phyloP scores from a whole-genome alignment of 495 filamentous ascomycete species.

The Hypoxylon fuscum region DNA sequence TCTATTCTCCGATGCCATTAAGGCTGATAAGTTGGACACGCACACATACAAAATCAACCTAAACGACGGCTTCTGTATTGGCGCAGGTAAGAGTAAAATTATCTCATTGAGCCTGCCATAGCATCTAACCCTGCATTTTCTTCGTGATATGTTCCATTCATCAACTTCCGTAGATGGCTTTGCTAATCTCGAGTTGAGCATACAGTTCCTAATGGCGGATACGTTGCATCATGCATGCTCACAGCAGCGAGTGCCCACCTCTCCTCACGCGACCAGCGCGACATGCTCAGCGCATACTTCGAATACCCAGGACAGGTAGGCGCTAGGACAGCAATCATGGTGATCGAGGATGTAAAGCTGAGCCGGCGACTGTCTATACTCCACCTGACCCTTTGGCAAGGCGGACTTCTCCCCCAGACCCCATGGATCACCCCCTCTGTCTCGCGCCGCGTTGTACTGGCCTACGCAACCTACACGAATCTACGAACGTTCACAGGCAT shows the following conservation, averaged over 20 bases:
- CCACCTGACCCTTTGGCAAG: constrained; percentile 69
- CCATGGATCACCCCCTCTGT: constrained; percentile 44
- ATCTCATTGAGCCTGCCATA: too few relatives aligned
- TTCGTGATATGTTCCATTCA: not conserved
- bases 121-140: too few relatives aligned
- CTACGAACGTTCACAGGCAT: constrained; percentile 66
- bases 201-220: constrained; percentile 85
- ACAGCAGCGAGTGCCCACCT: constrained; percentile 69
- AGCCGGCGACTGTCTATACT: constrained; percentile 74
- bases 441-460: constrained; percentile 51
- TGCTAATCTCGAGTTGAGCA: not conserved
- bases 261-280: constrained; percentile 65
- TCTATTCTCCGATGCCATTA: not conserved
- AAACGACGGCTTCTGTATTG: not conserved
- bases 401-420: constrained; percentile 35
- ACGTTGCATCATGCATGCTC: constrained; percentile 70
- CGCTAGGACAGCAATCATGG: constrained; percentile 68
- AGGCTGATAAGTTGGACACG: not conserved
- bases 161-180: not conserved
- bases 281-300: constrained; percentile 74
- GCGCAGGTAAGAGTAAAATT: constrained; percentile 1
- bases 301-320: constrained; percentile 76
- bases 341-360: constrained; percentile 76
- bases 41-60: not conserved
- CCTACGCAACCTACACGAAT: constrained; percentile 74